These are phyloP conservation scores for Geranomyces variabilis DNA, from an alignment of 192 early-diverging fungal genomes.

Conservation along the genomic window DNA sequence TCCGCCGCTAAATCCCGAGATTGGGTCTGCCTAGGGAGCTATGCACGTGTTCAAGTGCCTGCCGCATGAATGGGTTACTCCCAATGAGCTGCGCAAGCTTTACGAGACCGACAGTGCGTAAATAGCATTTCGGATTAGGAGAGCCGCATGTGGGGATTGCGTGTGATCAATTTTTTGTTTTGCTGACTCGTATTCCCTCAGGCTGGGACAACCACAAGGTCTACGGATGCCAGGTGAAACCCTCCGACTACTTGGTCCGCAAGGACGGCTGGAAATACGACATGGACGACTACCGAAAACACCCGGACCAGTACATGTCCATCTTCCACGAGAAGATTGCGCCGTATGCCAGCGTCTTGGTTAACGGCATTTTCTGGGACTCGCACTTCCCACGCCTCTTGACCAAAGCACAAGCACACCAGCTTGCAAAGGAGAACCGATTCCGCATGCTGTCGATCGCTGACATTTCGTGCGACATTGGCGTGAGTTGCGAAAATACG, in stretches of 20 bases:
- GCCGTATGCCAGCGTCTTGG: conserved; percentile 84
- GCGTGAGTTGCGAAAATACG: too few relatives aligned
- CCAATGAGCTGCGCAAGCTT: conserved; percentile 53
- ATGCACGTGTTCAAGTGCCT: conserved; percentile 87
- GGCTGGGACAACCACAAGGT: conserved; percentile 71
- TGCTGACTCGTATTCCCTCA: conserved; percentile 23
- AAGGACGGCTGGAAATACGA: conserved; percentile 67
- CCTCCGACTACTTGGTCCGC: conserved; percentile 80
- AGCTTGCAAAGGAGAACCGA: conserved; percentile 69
- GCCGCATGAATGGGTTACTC: conserved; percentile 86
- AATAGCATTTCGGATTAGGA: too few relatives aligned
- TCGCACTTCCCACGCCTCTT: conserved; percentile 81
- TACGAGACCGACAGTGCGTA: conserved; percentile 37
- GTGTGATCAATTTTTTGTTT: too few relatives aligned
- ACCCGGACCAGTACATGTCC: conserved; percentile 80
- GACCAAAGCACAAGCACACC: conserved; percentile 78
- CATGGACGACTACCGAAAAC: conserved; percentile 69
- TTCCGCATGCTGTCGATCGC: conserved; percentile 81
- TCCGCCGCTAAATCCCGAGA: too few relatives aligned
- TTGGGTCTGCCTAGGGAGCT: too few relatives aligned
- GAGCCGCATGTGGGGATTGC: too few relatives aligned
- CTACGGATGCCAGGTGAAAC: conserved; percentile 79
- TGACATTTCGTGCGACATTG: conserved; percentile 93
- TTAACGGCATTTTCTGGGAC: conserved; percentile 97
- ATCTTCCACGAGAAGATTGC: conserved; percentile 87